Base-by-base conservation (phyloP, 495 filamentous ascomycete genomes). In the Trichodelitschia bisporula region DNA sequence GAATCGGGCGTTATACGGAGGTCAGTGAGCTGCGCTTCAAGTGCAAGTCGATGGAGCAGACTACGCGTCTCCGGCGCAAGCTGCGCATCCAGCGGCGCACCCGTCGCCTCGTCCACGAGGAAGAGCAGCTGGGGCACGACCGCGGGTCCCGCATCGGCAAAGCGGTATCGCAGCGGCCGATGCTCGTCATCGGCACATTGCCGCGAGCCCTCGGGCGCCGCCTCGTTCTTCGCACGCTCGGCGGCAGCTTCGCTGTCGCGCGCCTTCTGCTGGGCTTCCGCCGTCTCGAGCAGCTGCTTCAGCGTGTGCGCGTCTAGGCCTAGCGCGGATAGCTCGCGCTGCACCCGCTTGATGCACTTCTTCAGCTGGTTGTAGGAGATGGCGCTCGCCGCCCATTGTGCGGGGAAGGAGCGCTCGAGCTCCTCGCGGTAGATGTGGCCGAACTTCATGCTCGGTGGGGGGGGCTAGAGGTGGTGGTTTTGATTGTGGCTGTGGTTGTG, bases 321-420 rank as follows among this genome's bases (percentile, higher is more conserved):
- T 5, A 74, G 45, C 11, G 50, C 50, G 10, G 50, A 40, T 4
- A 78, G 56, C 47, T 78, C 72, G 25, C 51, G 43, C 30, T 64
- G 46, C 41, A 79, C 61, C 44, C 63, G 66, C 38, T 69, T 72
- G 41, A 79, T 62, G 46, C 72, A 64, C 48, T 77, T 79, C 46
- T 79, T 79, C 32, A 79, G 63, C 39, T 73, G 60, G 19, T 62
- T 54, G 45, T 79, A 79, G 28, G 67, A 69, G 34, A 79, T 71
- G 12, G 73, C 72, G 26, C 59, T 62, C 11, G 68, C 59, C 3
- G 72, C 57, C 73, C 74, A 78, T 40, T 66, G 60, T 20, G 55
- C 51, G 0, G 73, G 73, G 43, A 47, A 56, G 36, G 51, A 56
- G 34, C 47, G 55, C 31, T 57, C 40, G 19, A 79, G 53, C 29